These are phyloP conservation scores for Aspergillus sojae DNA, from an alignment of 2,329 filamentous ascomycete species.

Conservation along the genomic window DNA sequence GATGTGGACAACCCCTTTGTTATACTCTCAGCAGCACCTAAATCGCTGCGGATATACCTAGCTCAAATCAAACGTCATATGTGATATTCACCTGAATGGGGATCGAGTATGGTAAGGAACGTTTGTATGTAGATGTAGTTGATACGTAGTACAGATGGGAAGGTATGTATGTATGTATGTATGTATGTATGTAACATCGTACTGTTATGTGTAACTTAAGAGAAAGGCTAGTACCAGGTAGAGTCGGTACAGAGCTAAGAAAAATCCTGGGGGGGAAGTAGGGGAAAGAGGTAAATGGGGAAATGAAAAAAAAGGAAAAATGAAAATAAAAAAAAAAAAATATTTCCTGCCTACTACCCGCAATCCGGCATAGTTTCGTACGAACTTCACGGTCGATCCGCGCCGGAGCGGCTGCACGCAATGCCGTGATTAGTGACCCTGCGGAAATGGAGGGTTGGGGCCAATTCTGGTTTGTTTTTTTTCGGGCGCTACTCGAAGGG, in stretches of 20 bases:
- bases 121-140: not conserved
- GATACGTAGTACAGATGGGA: not conserved
- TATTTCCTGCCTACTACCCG: not conserved
- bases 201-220: not conserved
- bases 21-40: not conserved
- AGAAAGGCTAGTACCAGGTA: not conserved
- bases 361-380: conserved; percentile 4
- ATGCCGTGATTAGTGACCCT: conserved; percentile 16
- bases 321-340: not conserved
- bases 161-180: not conserved
- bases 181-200: not conserved
- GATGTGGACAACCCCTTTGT: not conserved
- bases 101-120: not conserved
- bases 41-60: not conserved
- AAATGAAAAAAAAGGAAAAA: not conserved
- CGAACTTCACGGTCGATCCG: conserved; percentile 13
- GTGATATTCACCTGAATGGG: not conserved
- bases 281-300: not conserved
- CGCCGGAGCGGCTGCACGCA: conserved; percentile 23
- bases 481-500: conserved; percentile 19
- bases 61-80: not conserved
- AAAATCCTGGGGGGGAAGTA: not conserved
- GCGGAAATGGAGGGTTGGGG: conserved; percentile 13
- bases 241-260: not conserved
- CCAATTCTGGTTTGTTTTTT: conserved; percentile 12